phyloP scores from a whole-genome alignment of 331 rosid genomes.

The Saraca asoca region DNA sequence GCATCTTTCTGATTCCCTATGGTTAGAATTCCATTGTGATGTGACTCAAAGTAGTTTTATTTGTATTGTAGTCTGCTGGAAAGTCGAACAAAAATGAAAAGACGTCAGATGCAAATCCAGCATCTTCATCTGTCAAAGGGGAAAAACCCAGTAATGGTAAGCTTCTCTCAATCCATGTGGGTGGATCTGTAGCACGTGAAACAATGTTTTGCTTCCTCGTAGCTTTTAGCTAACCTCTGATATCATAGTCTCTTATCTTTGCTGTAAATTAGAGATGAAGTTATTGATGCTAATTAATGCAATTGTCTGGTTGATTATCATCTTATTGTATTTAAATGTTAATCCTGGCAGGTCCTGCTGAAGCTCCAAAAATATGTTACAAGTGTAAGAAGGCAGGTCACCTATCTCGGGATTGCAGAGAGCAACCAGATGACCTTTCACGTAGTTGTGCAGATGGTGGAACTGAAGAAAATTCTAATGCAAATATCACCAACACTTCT shows the following conservation, averaged over 20 bases:
- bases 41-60: slow-evolving; percentile 17
- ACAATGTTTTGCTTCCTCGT: background rate
- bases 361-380: slow-evolving; percentile 84
- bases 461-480: slow-evolving; percentile 46
- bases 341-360: slow-evolving; percentile 54
- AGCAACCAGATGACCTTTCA: slow-evolving; percentile 50
- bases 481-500: slow-evolving; percentile 40
- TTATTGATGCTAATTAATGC: slow-evolving; percentile 11
- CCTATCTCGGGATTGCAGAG: slow-evolving; percentile 84
- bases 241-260: slow-evolving; percentile 2
- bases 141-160: slow-evolving; percentile 53
- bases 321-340: slow-evolving; percentile 19
- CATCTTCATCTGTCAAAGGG: slow-evolving; percentile 41
- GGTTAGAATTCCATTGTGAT: slow-evolving; percentile 9
- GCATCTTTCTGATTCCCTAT: slow-evolving; percentile 18
- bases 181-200: slow-evolving; percentile 11
- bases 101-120: slow-evolving; percentile 44
- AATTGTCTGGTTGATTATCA: slow-evolving; percentile 1
- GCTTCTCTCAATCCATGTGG: slow-evolving; percentile 27
- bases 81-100: slow-evolving; percentile 60
- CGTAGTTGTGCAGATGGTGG: slow-evolving; percentile 47
- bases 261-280: background rate
- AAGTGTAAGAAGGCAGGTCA: slow-evolving; percentile 95
- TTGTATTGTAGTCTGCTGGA: slow-evolving; percentile 79
- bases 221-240: slow-evolving; percentile 25